These are phyloP conservation scores for Pleurostoma richardsiae DNA, from an alignment of 2,329 filamentous ascomycete genomes.

Conservation along the genomic window DNA sequence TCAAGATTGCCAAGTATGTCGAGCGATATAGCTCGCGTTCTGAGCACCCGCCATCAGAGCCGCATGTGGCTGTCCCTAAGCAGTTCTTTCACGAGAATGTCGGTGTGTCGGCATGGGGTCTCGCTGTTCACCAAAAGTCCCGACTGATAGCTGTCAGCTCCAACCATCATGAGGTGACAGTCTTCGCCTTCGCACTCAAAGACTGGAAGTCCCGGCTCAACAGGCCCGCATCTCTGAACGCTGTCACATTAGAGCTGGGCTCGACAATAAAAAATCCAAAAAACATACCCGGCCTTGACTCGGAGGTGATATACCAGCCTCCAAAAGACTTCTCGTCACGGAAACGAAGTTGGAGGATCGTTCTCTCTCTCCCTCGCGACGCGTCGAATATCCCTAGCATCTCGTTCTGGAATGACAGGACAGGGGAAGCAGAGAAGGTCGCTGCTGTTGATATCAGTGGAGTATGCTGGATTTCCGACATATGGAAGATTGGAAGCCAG, in stretches of 20 bases:
- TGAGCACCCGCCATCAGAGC: background rate
- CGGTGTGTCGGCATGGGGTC: constrained; percentile 76
- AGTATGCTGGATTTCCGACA: constrained; percentile 42
- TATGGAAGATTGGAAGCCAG: constrained; percentile 36
- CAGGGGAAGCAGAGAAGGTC: constrained; percentile 44
- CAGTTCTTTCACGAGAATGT: constrained; percentile 75
- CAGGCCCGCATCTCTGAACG: background rate
- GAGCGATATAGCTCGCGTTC: constrained; percentile 10
- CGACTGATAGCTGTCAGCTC: constrained; percentile 81
- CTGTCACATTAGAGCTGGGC: background rate
- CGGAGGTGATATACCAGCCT: constrained; percentile 8
- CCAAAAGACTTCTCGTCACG: constrained; percentile 33
- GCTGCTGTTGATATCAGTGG: constrained; percentile 47
- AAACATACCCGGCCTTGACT: too few species aligned
- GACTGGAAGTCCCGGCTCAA: background rate
- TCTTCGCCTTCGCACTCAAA: constrained; percentile 44
- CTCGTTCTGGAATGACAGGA: constrained; percentile 39
- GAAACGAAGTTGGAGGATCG: constrained; percentile 43
- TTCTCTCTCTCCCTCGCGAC: constrained; percentile 31
- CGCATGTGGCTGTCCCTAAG: constrained; percentile 13
- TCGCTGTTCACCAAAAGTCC: constrained; percentile 76
- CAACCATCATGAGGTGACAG: constrained; percentile 56
- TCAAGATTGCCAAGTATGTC: constrained; percentile 41
- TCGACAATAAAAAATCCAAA: background rate
- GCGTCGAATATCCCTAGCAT: constrained; percentile 49